Evolutionary conservation across 1,284 basidiomycete species (phyloP), one percentile per base, ranked within the genome.

Genomic region (Ceratobasidium sp.): DNA sequence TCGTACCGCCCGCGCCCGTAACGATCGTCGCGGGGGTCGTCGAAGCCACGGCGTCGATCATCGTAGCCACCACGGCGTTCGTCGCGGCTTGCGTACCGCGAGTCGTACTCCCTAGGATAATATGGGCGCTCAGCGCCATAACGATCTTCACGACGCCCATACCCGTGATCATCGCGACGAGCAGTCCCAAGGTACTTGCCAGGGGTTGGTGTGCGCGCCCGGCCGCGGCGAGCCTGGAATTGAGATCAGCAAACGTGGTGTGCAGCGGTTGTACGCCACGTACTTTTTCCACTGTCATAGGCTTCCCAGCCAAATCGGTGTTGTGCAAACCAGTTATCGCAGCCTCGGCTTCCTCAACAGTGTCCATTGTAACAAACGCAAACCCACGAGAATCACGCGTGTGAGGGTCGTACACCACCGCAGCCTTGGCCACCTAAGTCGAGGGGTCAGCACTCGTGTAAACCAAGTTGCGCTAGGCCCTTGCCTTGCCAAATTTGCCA

Each of bases 321-420:
- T 89, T 88, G 81, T 95, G 92, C 78, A 98, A 84, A 9, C 90
- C 91, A 48, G 92, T 89, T 78, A 98, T 90, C 64, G 93, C 94
- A 64, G 93, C 93, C 72, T 97, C 94, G 7, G 96, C 97, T 79
- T 97, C 96, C 79, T 96, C 95, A 56, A 80, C 82, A 51, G 88
- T 88, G 81, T 96, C 94, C 91, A 98, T 96, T 74, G 95, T 98
- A 80, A 99, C 97, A 83, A 99, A 99, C 53, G 94, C 97, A 80
- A 99, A 98, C 48, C 97, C 96, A 80, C 97, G 93, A 73, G 95
- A 96, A 81, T 98, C 97, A 80, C 94, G 92, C 76, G 92, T 91
- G 84, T 98, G 97, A 34, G 97, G 97, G 84, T 99, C 97, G 80
- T 92, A 92, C 94, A 98, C 98, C 83, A 98, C 91, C 75, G 95